phyloP scores from a whole-genome alignment of 2,329 filamentous ascomycete species.

The Phyllosticta citribraziliensis region DNA sequence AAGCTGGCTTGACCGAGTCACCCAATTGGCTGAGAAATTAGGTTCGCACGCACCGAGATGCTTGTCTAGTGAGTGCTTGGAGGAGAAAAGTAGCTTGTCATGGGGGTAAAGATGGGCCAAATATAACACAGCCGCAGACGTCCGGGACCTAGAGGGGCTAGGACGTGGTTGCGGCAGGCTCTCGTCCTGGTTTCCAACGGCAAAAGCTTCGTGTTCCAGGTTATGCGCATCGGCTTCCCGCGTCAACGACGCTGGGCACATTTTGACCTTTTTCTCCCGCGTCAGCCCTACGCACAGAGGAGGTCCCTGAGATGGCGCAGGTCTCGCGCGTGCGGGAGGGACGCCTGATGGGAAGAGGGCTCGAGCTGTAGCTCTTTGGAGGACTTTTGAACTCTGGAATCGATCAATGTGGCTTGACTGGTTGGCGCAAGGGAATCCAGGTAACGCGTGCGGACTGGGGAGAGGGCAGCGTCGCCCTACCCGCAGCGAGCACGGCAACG shows the following conservation, averaged over 20 bases:
- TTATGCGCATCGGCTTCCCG: background rate
- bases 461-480: slow-evolving; percentile 9
- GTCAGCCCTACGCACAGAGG: background rate
- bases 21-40: background rate
- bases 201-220: background rate
- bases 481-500: slow-evolving; percentile 6
- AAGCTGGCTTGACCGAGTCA: background rate
- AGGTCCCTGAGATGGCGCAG: background rate
- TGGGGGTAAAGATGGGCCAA: background rate
- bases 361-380: background rate
- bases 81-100: background rate
- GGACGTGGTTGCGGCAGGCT: background rate
- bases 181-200: background rate
- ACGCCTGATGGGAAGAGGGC: background rate
- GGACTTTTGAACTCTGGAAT: background rate
- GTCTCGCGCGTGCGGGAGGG: background rate
- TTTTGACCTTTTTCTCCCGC: background rate
- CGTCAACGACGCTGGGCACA: background rate
- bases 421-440: background rate
- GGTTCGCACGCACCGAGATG: background rate
- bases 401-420: background rate
- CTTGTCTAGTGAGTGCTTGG: background rate
- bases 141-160: background rate
- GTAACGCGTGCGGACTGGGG: background rate
- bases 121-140: background rate